These are phyloP conservation scores for Hymenoscyphus infarciens DNA, from an alignment of 2,329 filamentous ascomycete species.

Conservation along the genomic window DNA sequence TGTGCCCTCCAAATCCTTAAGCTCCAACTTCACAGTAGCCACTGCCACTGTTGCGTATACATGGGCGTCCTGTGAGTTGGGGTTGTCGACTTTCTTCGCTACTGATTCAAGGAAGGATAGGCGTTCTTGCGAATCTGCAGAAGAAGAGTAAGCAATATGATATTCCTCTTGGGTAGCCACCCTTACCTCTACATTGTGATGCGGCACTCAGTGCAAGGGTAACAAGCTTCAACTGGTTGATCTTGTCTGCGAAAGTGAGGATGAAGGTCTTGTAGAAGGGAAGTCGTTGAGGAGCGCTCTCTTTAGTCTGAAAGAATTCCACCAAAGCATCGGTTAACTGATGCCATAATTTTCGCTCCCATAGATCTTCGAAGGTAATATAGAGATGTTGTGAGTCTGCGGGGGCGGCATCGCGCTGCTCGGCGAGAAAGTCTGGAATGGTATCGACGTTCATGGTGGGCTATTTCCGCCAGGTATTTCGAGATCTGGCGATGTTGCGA, in stretches of 20 bases:
- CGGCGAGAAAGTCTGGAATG: constrained; percentile 81
- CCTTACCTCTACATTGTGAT: constrained; percentile 72
- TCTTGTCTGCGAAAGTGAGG: constrained; percentile 94
- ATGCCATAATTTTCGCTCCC: constrained; percentile 99
- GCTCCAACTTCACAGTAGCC: constrained; percentile 77
- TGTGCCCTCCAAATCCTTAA: constrained; percentile 76
- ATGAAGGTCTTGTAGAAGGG: constrained; percentile 93
- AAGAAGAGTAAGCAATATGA: constrained; percentile 16
- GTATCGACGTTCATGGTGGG: constrained; percentile 73
- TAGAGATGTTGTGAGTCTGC: constrained; percentile 85
- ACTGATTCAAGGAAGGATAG: constrained; percentile 80
- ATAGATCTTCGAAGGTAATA: constrained; percentile 90
- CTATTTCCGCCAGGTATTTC: neutral
- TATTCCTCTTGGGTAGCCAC: neutral
- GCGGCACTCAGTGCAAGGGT: constrained; percentile 84
- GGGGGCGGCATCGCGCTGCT: constrained; percentile 83
- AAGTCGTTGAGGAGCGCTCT: constrained; percentile 80
- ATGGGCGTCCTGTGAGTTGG: constrained; percentile 89
- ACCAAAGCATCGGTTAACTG: constrained; percentile 89
- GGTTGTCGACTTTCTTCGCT: constrained; percentile 84
- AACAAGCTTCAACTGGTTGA: constrained; percentile 98
- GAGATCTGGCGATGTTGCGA: constrained; percentile 3
- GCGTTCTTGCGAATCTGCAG: constrained; percentile 77
- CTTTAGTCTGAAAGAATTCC: constrained; percentile 79
- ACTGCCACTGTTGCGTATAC: constrained; percentile 92